phyloP scores from a whole-genome alignment of 73 alveolate genomes.

The Tetrahymena thermophila region DNA sequence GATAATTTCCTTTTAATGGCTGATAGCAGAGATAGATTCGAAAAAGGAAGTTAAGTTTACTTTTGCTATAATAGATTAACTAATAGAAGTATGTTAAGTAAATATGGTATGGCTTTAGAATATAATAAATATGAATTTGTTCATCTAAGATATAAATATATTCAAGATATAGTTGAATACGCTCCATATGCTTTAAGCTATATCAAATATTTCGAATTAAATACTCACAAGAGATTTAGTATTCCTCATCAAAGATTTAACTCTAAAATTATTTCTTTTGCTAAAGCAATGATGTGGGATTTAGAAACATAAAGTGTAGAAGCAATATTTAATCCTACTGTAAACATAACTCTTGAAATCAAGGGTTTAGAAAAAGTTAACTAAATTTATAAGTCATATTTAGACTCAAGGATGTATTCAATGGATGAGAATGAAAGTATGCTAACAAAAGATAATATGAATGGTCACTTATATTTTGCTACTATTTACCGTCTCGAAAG shows the following conservation, averaged over 20 bases:
- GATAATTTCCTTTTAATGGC: slow-evolving; percentile 32
- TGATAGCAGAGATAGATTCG: slow-evolving; percentile 30
- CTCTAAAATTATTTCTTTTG: not conserved
- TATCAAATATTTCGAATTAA: not conserved
- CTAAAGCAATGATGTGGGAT: not conserved
- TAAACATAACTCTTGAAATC: not conserved
- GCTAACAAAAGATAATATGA: not conserved
- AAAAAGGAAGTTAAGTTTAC: slow-evolving; percentile 34
- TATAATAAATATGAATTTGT: slow-evolving; percentile 33
- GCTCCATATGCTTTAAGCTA: not conserved
- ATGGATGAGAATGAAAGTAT: not conserved
- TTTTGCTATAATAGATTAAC: slow-evolving; percentile 39
- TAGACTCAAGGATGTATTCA: not conserved
- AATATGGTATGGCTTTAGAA: slow-evolving; percentile 41
- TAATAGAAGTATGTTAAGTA: slow-evolving; percentile 26
- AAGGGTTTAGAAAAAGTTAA: not conserved
- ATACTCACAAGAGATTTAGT: not conserved
- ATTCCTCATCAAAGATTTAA: not conserved
- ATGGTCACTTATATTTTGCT: not conserved
- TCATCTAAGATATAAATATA: slow-evolving; percentile 20
- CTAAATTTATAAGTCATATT: not conserved
- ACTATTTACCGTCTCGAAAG: not conserved
- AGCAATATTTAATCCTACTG: not conserved
- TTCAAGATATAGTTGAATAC: not conserved
- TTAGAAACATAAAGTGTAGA: not conserved